Conservation (phyloP, 768 basidiomycete genomes). For the Botryobasidium botryosum region DNA sequence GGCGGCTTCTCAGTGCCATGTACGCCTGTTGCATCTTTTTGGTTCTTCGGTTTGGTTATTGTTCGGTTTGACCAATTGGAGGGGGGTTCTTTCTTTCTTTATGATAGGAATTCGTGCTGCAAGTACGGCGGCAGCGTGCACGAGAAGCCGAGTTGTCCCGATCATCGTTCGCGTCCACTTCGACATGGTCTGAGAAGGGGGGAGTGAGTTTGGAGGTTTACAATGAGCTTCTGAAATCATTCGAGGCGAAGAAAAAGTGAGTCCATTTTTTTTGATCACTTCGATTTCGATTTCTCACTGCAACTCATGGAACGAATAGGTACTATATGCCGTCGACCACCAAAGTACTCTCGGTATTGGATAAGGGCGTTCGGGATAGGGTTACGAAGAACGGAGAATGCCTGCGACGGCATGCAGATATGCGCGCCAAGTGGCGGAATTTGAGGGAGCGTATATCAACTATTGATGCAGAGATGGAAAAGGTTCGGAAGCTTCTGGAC, state of each 20-base stretch:
- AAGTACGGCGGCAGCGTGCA: constrained; percentile 48
- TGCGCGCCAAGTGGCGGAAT: constrained; percentile 69
- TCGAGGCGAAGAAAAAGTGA: constrained; percentile 78
- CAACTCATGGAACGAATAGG: constrained; percentile 28
- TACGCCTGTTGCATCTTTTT: constrained; percentile 21
- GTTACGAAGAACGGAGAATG: constrained; percentile 96
- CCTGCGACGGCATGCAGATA: constrained; percentile 74
- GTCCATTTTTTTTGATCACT: constrained; percentile 13
- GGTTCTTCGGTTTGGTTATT: neutral
- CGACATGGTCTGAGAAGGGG: too few species aligned
- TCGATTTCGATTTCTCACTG: neutral
- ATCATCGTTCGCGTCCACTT: too few species aligned
- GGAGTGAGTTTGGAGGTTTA: constrained; percentile 3
- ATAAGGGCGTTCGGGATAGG: constrained; percentile 83
- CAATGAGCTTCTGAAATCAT: constrained; percentile 42
- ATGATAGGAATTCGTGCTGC: constrained; percentile 66
- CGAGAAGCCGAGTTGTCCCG: too few species aligned
- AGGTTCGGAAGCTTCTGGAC: constrained; percentile 37
- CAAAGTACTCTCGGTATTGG: constrained; percentile 84
- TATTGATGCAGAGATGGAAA: constrained; percentile 72
- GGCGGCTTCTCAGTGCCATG: constrained; percentile 78
- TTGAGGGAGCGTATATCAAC: constrained; percentile 62
- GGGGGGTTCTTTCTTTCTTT: neutral
- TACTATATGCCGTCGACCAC: constrained; percentile 91
- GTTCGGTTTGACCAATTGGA: too few species aligned